Base-by-base conservation (phyloP, 352 stramenopile species). In the Saprolegnia parasitica region DNA sequence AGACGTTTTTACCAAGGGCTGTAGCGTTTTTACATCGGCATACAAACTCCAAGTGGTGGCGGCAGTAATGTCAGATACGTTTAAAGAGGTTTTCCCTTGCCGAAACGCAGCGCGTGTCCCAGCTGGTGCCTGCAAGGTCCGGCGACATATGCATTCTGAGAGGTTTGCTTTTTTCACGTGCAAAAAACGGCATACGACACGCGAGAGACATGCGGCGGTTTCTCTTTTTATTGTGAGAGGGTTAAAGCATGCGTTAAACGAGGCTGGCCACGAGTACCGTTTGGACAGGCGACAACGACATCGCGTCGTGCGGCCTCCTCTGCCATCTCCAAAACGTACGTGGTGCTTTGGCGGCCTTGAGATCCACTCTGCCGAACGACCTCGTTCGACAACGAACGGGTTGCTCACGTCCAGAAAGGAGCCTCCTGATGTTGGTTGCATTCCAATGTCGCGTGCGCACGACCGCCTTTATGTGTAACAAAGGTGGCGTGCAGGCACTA, bases 1-100 rank as follows among this genome's bases (percentile, higher is more conserved):
- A 60, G 11, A 60, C 52, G 52, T 60, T 60, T 60, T 60, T 60
- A 60, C 52, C 52, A 60, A 60, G 11, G 11, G 20, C 52, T 60
- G 52, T 60, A 24, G 52, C 52, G 52, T 60, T 60, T 60, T 60
- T 60, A 60, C 52, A 60, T 40, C 52, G 35, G 35, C 5, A 23
- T 24, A 32, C 56, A 62, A 40, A 32, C 56, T 23, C 8, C 8
- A 46, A 23, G 42, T 49, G 11, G 42, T 15, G 8, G 8, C 13
- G n/a, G 37, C 37, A 62, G 56, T 49, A 49, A 49, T 49, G 42
- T 49, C 42, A 49, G 42, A 49, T 49, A 1, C 42, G 18, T 49
- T 49, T 4, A 11, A 3, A 49, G 13, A 49, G 42, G 42, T 49
- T 49, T 49, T 49, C 42, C 29, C 29, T 35, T 35, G 29, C 29